These are phyloP conservation scores for Cardamine chenopodiifolia DNA, from an alignment of 345 rosid genomes.

Conservation along the genomic window DNA sequence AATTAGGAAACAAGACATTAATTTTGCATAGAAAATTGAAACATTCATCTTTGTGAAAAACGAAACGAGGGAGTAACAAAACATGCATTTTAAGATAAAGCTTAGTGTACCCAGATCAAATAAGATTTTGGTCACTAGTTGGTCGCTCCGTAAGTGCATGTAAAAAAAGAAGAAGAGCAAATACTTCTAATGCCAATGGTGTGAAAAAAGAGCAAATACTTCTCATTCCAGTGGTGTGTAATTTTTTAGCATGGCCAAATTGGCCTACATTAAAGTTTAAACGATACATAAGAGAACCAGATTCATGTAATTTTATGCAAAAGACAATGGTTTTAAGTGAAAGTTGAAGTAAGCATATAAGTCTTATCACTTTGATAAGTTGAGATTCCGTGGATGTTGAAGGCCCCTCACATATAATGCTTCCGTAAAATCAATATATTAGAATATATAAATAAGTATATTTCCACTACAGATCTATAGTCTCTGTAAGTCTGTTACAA, in stretches of 20 bases:
- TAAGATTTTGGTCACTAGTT: background rate
- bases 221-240: background rate
- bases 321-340: constrained; percentile 21
- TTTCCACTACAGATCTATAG: background rate
- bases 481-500: background rate
- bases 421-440: background rate
- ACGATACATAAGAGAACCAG: background rate
- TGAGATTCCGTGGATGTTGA: constrained; percentile 33
- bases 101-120: background rate
- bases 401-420: background rate
- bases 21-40: background rate
- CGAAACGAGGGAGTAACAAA: too few relatives aligned
- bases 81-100: background rate
- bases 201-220: background rate
- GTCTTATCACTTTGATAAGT: constrained; percentile 32
- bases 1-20: background rate
- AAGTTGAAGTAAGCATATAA: constrained; percentile 31
- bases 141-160: background rate
- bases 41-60: background rate
- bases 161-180: background rate
- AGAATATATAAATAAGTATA: background rate
- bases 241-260: background rate
- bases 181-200: background rate
- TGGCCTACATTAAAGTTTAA: background rate
- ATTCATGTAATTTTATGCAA: background rate